Evolutionary conservation across 1,284 basidiomycete species (phyloP).

Genomic region (Melampsora americana): DNA sequence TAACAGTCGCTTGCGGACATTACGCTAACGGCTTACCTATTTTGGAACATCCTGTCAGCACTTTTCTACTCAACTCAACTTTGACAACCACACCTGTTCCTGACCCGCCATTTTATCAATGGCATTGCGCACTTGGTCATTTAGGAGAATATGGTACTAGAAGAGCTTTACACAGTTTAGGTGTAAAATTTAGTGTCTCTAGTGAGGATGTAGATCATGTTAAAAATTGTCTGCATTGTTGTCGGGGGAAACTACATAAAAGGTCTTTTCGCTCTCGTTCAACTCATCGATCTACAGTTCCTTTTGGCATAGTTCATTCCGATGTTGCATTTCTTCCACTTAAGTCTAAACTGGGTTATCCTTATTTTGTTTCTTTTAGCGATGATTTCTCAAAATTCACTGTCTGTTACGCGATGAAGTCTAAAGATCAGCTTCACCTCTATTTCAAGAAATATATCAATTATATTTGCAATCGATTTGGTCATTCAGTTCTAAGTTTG

Average conservation of each 20-base stretch:
- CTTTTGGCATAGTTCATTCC: conserved; percentile 11
- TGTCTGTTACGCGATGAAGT: too few relatives aligned
- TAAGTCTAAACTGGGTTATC: neutral
- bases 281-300: neutral
- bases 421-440: too few relatives aligned
- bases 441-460: conserved; percentile 52
- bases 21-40: neutral
- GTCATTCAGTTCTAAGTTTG: neutral
- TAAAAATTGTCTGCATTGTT: neutral
- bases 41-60: too few relatives aligned
- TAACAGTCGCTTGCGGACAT: neutral
- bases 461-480: neutral
- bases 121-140: neutral
- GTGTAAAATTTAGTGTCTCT: neutral
- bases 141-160: neutral
- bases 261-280: neutral
- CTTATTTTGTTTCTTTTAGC: conserved; percentile 17
- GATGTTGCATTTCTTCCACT: neutral
- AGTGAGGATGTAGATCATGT: neutral
- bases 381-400: conserved; percentile 23
- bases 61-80: neutral
- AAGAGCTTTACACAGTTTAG: neutral
- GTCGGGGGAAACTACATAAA: too few relatives aligned
- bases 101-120: neutral
- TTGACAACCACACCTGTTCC: neutral